Evolutionary conservation across 2,329 filamentous ascomycete genomes (phyloP).

Genomic region (Trichoderma sp.): DNA sequence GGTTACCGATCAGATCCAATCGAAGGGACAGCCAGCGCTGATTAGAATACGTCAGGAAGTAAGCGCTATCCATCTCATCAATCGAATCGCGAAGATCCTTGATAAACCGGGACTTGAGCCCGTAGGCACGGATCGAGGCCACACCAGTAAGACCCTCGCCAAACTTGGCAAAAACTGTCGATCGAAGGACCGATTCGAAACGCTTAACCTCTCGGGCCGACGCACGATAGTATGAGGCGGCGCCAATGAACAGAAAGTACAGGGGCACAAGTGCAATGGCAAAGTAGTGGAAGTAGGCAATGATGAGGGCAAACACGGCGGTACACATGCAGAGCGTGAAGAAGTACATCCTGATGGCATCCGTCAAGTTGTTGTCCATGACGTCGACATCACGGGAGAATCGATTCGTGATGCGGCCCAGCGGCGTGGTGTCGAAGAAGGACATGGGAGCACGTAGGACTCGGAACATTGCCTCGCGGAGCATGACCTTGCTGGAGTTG

Average conservation of each 20-base stretch:
- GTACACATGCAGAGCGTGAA: conserved; percentile 79
- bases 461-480: conserved; percentile 73
- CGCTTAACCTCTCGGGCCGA: conserved; percentile 94
- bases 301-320: conserved; percentile 83
- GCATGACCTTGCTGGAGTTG: conserved; percentile 74
- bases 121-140: conserved; percentile 85
- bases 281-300: conserved; percentile 94
- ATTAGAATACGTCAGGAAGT: conserved; percentile 93
- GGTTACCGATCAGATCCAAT: conserved; percentile 77
- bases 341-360: conserved; percentile 90
- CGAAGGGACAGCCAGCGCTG: conserved; percentile 89
- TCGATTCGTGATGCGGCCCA: conserved; percentile 92
- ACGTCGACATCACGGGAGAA: conserved; percentile 95
- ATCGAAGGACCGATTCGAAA: conserved; percentile 85
- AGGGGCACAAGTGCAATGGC: conserved; percentile 60
- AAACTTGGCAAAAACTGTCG: conserved; percentile 85
- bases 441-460: conserved; percentile 75
- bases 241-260: conserved; percentile 73
- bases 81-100: conserved; percentile 66
- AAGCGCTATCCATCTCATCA: conserved; percentile 89
- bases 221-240: conserved; percentile 81
- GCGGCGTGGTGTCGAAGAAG: conserved; percentile 95
- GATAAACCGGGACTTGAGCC: conserved; percentile 72
- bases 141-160: conserved; percentile 82
- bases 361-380: conserved; percentile 89